Evolutionary conservation across 116 monocot species (phyloP).

Genomic region (Trichopus zeylanicus): DNA sequence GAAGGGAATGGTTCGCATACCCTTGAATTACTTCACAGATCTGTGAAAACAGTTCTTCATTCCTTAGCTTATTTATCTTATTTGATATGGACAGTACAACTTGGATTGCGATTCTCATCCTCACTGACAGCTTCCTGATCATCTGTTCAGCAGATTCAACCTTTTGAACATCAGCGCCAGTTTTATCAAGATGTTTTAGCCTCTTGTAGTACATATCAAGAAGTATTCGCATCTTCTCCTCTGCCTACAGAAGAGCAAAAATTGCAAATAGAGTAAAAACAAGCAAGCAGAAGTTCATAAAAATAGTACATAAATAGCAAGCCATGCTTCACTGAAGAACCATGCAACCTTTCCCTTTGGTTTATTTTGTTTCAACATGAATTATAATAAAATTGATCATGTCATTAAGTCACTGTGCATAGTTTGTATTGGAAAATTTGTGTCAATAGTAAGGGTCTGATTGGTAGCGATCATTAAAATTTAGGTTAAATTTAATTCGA

Average conservation of each 20-base stretch:
- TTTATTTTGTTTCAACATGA: no score
- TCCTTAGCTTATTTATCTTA: conserved; percentile 67
- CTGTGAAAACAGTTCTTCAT: conserved; percentile 87
- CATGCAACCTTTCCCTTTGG: no score
- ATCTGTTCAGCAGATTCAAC: conserved; percentile 32
- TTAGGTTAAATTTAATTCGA: no score
- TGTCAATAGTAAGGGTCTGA: no score
- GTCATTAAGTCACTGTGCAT: no score
- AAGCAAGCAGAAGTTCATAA: no score
- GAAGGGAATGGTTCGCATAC: conserved; percentile 16
- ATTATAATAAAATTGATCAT: no score
- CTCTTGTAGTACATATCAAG: conserved; percentile 45
- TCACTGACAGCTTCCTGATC: conserved; percentile 51
- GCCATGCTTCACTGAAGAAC: no score
- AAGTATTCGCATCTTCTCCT: conserved; percentile 56
- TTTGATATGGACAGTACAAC: conserved; percentile 64
- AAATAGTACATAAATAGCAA: no score
- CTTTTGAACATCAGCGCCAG: conserved; percentile 62
- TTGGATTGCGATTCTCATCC: conserved; percentile 73
- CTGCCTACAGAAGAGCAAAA: conserved; percentile 34
- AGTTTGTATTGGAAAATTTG: no score
- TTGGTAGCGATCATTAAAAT: no score
- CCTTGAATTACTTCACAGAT: conserved; percentile 63
- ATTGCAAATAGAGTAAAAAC: not conserved
- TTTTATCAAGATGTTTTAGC: conserved; percentile 38